Percentiles rank a stretch among this genome's conserved stretches.
Evolutionary conservation across 805 yeast genomes (phyloP).

Genomic region (Torulaspora franciscae): DNA sequence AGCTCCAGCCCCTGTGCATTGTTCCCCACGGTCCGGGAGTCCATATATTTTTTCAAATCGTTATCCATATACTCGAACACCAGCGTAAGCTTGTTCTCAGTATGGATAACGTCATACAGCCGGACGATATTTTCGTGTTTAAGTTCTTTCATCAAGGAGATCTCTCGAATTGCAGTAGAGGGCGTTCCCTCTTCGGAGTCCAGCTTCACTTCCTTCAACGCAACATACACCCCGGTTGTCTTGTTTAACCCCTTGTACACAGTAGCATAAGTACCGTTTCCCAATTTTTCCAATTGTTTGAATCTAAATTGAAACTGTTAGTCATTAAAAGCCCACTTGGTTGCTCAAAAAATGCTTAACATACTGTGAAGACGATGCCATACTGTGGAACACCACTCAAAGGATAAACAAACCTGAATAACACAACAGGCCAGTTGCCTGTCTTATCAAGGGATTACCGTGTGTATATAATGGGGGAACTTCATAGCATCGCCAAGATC

Average conservation of each 20-base stretch:
- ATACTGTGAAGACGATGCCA: constrained; percentile 33
- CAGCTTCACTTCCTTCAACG: constrained; percentile 87
- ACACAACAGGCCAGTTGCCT: neutral
- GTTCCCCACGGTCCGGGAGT: constrained; percentile 43
- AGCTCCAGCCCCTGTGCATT: constrained; percentile 37
- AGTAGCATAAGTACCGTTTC: constrained; percentile 88
- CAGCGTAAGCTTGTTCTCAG: constrained; percentile 88
- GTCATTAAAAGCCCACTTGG: neutral
- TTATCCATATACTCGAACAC: constrained; percentile 92
- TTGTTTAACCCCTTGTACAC: constrained; percentile 93
- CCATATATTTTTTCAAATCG: constrained; percentile 96
- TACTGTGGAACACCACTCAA: neutral
- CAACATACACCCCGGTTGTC: constrained; percentile 91
- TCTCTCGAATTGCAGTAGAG: constrained; percentile 95
- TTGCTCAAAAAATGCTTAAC: constrained; percentile 5
- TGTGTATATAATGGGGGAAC: neutral
- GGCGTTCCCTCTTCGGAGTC: constrained; percentile 99
- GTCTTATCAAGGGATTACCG: neutral
- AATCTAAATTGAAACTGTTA: constrained; percentile 20
- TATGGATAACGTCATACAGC: constrained; percentile 88
- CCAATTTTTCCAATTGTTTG: constrained; percentile 36
- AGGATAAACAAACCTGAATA: neutral
- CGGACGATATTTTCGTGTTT: constrained; percentile 90
- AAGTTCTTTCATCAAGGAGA: constrained; percentile 88
- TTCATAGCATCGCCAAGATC: neutral